Evolutionary conservation across 2,329 filamentous ascomycete genomes (phyloP).

Genomic region (Aspergillus oerlinghausenensis): DNA sequence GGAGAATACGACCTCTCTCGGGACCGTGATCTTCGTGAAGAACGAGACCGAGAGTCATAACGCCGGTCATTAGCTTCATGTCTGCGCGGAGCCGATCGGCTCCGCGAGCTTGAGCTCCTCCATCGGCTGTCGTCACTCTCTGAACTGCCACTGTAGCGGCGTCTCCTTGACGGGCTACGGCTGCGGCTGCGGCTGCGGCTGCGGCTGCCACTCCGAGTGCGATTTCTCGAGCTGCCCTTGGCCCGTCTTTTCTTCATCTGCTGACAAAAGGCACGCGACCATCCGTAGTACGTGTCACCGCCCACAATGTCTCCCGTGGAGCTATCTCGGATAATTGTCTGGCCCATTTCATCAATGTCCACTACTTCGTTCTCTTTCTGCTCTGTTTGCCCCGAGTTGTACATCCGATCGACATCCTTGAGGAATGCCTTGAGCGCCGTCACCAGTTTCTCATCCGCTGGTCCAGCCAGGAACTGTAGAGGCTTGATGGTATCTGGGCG

Average conservation of each 20-base stretch:
- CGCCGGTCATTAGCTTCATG: constrained; percentile 11
- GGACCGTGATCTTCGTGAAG: constrained; percentile 23
- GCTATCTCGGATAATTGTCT: constrained; percentile 61
- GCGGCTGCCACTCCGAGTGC: constrained; percentile 42
- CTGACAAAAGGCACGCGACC: constrained; percentile 75
- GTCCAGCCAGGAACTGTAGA: constrained; percentile 64
- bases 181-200: constrained; percentile 46
- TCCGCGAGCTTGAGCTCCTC: constrained; percentile 25
- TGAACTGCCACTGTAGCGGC: constrained; percentile 38
- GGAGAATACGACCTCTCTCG: constrained; percentile 32
- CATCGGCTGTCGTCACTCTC: constrained; percentile 27
- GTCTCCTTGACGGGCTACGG: constrained; percentile 41
- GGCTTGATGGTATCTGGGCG: constrained; percentile 66
- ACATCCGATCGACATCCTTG: constrained; percentile 65
- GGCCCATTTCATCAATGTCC: constrained; percentile 74
- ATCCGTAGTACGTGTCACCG: constrained; percentile 80
- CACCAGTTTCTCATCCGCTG: constrained; percentile 62
- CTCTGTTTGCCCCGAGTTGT: constrained; percentile 48
- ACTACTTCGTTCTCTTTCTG: constrained; percentile 47
- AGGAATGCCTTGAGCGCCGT: constrained; percentile 67
- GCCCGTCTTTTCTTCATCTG: constrained; percentile 61
- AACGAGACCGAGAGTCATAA: constrained; percentile 24
- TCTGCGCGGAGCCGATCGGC: constrained; percentile 24
- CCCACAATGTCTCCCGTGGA: constrained; percentile 60
- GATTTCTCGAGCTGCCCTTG: constrained; percentile 21